Evolutionary conservation across 371 early-diverging fungal species (phyloP).

Genomic region (Mucor saturninus): DNA sequence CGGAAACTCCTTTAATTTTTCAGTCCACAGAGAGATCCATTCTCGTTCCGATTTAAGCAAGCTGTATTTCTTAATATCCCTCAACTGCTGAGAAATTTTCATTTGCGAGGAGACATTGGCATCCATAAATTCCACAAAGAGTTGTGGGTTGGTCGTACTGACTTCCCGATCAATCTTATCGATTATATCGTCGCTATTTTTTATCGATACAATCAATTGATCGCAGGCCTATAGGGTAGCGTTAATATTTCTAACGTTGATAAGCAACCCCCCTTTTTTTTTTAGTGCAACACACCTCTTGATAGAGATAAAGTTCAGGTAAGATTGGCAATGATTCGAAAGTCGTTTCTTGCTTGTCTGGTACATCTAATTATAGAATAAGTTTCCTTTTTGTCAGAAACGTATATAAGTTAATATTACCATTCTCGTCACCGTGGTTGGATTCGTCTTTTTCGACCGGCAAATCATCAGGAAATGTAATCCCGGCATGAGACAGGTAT

Average conservation of each 20-base stretch:
- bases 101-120: neutral
- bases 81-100: neutral
- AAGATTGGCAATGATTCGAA: neutral
- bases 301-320: slow-evolving; percentile 13
- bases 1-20: neutral
- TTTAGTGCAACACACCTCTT: neutral
- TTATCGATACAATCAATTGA: slow-evolving; percentile 6
- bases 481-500: neutral
- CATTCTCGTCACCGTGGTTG: neutral
- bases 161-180: slow-evolving; percentile 5
- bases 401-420: neutral
- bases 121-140: slow-evolving; percentile 14
- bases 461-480: neutral
- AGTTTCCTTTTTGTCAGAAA: neutral
- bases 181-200: slow-evolving; percentile 4
- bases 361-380: neutral
- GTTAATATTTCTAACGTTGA: neutral
- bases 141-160: slow-evolving; percentile 10
- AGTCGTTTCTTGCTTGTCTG: neutral
- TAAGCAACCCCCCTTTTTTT: too few relatives aligned
- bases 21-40: neutral
- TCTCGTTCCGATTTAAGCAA: neutral
- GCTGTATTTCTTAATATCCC: slow-evolving; percentile 7
- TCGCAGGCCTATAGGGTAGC: slow-evolving; percentile 2
- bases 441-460: neutral